Base-by-base conservation (phyloP, 2,329 filamentous ascomycete genomes). In the Berkeleyomyces rouxiae region DNA sequence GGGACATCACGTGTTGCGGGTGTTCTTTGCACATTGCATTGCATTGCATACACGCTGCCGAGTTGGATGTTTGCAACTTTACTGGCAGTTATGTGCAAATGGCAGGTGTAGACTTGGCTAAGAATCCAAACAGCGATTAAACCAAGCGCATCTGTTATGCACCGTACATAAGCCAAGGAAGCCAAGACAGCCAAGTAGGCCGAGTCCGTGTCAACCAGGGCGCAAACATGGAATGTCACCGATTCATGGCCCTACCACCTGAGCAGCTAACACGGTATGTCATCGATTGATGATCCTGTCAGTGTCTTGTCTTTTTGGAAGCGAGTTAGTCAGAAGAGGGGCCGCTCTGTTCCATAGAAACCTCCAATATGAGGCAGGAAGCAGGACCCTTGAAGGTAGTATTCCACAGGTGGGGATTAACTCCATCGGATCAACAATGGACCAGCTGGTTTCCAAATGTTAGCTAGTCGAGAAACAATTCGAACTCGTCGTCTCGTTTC, bases 261-360 rank as follows among this genome's bases (percentile, higher is more conserved):
- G n/a, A 36, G 13, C 9, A 39, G 33, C 13, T 4, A 55, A 55
- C 31, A 33, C 49, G 49, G 49, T 55, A 55, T 55, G 49, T 55
- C 49, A 55, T 55, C 49, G 49, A 55, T 55, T 55, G 31, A 36
- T 55, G 49, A 55, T n/a, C 49, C 49, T 55, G 33, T n/a, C 49
- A 55, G 49, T 9, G 7, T 33, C 37, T 7, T 6, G 33, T 10
- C n/a, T 10, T 13, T 33, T 55, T 7, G 49, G 16, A 33, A 55
- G n/a, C 7, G 37, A 37, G 49, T 55, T 55, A 55, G 49, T 55
- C 49, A 55, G 49, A 55, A 55, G 49, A 55, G 49, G 49, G 33
- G 49, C 49, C 36, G 7, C 33, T 23, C 49, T 13, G 13, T 9
- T 55, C 49, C n/a, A 39, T 55, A 55, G 49, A 37, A 37, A 37